Evolutionary conservation across 2,329 filamentous ascomycete genomes (phyloP).

Genomic region (Penicillium sp.): DNA sequence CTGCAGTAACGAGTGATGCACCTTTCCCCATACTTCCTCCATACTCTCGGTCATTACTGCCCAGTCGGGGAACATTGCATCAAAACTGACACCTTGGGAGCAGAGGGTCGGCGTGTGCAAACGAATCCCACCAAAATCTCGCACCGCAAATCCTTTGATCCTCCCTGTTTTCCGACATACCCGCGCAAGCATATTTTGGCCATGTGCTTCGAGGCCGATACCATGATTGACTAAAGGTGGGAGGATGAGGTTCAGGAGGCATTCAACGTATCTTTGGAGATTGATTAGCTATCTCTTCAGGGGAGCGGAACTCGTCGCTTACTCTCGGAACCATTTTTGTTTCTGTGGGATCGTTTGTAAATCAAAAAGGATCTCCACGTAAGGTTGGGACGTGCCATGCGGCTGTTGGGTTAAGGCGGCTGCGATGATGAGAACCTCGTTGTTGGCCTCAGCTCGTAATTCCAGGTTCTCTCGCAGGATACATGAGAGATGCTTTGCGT

Average conservation of each 20-base stretch:
- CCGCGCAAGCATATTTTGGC: conserved; percentile 20
- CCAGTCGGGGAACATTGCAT: conserved; percentile 2
- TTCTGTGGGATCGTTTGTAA: conserved; percentile 13
- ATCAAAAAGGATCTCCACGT: conserved; percentile 17
- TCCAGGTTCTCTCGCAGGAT: conserved; percentile 23
- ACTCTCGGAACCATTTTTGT: conserved; percentile 19
- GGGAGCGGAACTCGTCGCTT: background rate
- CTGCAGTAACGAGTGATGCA: conserved; percentile 21
- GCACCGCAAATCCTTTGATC: conserved; percentile 21
- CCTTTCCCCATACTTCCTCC: conserved; percentile 15
- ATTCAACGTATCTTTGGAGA: conserved; percentile 13
- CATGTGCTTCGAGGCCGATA: conserved; percentile 48
- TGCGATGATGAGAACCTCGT: conserved; percentile 19
- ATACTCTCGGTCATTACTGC: conserved; percentile 11
- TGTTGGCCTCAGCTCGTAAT: conserved; percentile 9
- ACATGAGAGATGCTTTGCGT: conserved; percentile 22
- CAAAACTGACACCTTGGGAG: conserved; percentile 7
- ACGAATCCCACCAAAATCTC: conserved; percentile 22
- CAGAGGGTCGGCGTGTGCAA: conserved; percentile 12
- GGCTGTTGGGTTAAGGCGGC: conserved; percentile 15
- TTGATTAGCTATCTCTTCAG: background rate
- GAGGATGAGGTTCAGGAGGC: conserved; percentile 12
- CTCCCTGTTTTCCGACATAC: conserved; percentile 13
- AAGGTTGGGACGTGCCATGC: conserved; percentile 1
- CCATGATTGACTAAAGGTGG: conserved; percentile 16